Percentiles rank a stretch among this genome's conserved stretches.
Evolutionary conservation across 2,329 filamentous ascomycete genomes (phyloP).

Genomic region (Neonectria faginata): DNA sequence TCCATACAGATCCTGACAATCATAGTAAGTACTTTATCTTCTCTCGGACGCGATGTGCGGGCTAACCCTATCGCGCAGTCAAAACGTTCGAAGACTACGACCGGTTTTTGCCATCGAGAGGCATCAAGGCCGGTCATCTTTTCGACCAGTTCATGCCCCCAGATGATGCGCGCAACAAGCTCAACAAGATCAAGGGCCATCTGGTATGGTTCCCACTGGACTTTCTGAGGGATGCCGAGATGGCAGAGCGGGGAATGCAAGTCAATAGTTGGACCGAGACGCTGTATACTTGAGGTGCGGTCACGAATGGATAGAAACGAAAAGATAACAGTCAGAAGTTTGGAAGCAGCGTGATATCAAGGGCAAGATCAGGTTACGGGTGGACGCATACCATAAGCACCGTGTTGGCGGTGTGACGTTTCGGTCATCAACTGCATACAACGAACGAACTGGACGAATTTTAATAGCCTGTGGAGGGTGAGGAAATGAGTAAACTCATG

Average conservation of each 20-base stretch:
- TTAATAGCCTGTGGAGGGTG: too few relatives aligned
- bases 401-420: too few relatives aligned
- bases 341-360: too few relatives aligned
- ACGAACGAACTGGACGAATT: too few relatives aligned
- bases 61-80: constrained; percentile 61
- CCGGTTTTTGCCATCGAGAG: constrained; percentile 75
- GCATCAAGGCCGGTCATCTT: constrained; percentile 85
- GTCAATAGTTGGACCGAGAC: constrained; percentile 90
- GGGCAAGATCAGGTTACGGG: too few relatives aligned
- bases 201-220: constrained; percentile 95
- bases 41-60: not conserved
- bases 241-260: constrained; percentile 90
- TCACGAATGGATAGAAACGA: not conserved
- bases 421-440: too few relatives aligned
- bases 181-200: constrained; percentile 87
- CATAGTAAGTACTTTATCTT: constrained; percentile 64
- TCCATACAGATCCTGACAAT: constrained; percentile 91
- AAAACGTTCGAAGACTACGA: constrained; percentile 93
- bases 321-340: not conserved
- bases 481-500: too few relatives aligned
- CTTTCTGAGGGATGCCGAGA: constrained; percentile 84
- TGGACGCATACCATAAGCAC: too few relatives aligned
- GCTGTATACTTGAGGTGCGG: constrained; percentile 73
- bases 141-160: constrained; percentile 83
- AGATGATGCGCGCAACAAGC: constrained; percentile 77